phyloP scores from a whole-genome alignment of 2,329 filamentous ascomycete species.

The Albophoma yamanashiensis region DNA sequence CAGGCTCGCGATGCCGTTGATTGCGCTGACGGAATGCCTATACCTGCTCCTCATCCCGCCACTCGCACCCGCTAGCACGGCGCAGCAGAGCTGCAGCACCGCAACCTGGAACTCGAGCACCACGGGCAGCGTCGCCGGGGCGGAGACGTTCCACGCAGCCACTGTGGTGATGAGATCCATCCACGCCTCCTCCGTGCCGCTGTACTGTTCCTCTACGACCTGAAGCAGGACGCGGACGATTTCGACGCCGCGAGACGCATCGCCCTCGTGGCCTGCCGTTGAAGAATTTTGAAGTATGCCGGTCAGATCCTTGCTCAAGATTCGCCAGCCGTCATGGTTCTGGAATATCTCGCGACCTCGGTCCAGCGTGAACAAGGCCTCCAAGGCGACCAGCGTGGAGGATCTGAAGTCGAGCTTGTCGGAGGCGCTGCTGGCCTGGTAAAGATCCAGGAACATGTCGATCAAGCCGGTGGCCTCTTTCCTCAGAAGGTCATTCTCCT shows the following conservation, averaged over 20 bases:
- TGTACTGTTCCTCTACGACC: constrained; percentile 35
- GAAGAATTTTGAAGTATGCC: constrained; percentile 26
- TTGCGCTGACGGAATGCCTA: constrained; percentile 36
- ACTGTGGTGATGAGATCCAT: constrained; percentile 42
- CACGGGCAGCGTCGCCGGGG: constrained; percentile 11
- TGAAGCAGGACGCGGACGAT: constrained; percentile 44
- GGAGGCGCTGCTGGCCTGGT: constrained; percentile 24
- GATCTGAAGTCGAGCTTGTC: constrained; percentile 41
- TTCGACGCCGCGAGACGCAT: constrained; percentile 38
- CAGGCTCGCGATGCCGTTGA: constrained; percentile 36
- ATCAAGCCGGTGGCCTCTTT: constrained; percentile 46
- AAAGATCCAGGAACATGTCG: constrained; percentile 55
- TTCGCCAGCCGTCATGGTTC: constrained; percentile 41
- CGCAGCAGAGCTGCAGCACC: constrained; percentile 43
- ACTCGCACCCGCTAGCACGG: constrained; percentile 36
- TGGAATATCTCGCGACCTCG: constrained; percentile 38
- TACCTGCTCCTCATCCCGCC: constrained; percentile 38
- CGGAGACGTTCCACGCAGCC: constrained; percentile 34
- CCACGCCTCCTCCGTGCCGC: constrained; percentile 41
- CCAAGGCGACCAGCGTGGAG: constrained; percentile 46
- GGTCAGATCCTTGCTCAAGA: constrained; percentile 39
- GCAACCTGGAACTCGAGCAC: constrained; percentile 42
- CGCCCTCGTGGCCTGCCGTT: constrained; percentile 11
- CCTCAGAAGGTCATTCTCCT: constrained; percentile 49
- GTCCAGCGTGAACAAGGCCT: constrained; percentile 41